These are phyloP conservation scores for Diaporthe capsici DNA, from an alignment of 2,329 filamentous ascomycete species.

Conservation along the genomic window DNA sequence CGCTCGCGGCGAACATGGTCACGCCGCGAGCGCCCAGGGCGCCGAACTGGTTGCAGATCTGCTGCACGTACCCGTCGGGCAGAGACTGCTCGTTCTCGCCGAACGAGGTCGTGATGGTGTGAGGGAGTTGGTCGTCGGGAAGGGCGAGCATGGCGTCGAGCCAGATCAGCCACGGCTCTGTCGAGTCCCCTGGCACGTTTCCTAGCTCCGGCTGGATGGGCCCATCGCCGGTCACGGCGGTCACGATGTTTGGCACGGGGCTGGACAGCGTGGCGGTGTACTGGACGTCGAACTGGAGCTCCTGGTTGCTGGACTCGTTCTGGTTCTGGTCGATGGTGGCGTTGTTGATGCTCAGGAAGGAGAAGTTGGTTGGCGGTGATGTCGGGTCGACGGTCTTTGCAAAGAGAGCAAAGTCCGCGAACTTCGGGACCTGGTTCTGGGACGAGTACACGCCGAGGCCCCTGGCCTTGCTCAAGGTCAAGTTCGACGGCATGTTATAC, in stretches of 20 bases:
- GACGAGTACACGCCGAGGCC: conserved; percentile 61
- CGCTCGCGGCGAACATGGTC: conserved; percentile 74
- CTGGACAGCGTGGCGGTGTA: conserved; percentile 69
- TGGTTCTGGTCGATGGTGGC: conserved; percentile 41
- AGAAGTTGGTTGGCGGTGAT: conserved; percentile 61
- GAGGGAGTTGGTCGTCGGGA: conserved; percentile 68
- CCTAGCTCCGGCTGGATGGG: conserved; percentile 50
- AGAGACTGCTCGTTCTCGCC: conserved; percentile 76
- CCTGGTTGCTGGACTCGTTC: conserved; percentile 57
- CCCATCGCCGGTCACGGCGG: conserved; percentile 39
- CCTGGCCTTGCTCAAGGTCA: conserved; percentile 12
- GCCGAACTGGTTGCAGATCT: conserved; percentile 69
- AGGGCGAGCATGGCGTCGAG: conserved; percentile 65
- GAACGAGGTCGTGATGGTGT: conserved; percentile 77
- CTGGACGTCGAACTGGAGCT: conserved; percentile 76
- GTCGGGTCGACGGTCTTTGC: conserved; percentile 29
- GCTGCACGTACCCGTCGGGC: conserved; percentile 68
- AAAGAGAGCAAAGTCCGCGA: conserved; percentile 39
- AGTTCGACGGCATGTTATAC: conserved; percentile 53
- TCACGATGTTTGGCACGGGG: conserved; percentile 54
- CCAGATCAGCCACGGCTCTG: conserved; percentile 74
- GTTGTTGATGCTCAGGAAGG: conserved; percentile 63
- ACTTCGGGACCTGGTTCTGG: conserved; percentile 59
- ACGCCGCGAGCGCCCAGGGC: conserved; percentile 78
- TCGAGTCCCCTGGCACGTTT: conserved; percentile 58